Evolutionary conservation across 805 yeast species (phyloP), one percentile per base, ranked within the genome.

Genomic region (Candida rishiriensis): DNA sequence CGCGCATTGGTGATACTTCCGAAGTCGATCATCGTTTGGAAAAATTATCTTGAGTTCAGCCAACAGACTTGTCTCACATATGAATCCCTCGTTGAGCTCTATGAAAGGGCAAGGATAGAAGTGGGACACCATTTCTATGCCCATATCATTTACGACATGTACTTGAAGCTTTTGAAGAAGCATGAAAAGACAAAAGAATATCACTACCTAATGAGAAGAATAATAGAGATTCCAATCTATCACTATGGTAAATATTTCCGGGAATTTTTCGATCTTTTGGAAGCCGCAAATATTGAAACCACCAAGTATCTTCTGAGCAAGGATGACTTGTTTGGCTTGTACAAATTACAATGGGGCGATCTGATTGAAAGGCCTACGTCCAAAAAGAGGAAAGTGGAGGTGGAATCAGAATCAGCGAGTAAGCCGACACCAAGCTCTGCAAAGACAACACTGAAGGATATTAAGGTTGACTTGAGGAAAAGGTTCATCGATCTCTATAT

Each of bases 191-290:
- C 21, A 0, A 60, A 61, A 46, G 68, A 69, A 49, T 70, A 69
- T 42, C 67, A 66, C 38, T 56, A 66, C 8, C 54, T 82, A 12
- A 55, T 80, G 29, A 63, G 85, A 46, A 65, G 73, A 32, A 56
- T 73, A 10, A 57, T 79, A 16, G 85, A 80, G 49, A 56, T 81
- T 0, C 88, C 88, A 0, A 49, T 75, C 11, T 77, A 79, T 57
- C 75, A 77, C 51, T 81, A 70, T 53, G 63, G 75, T 10, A 64
- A 68, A 39, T 75, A 77, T 48, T 76, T 68, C 60, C 64, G 68
- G 41, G 53, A 63, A 14, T 64, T 69, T 45, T 54, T 71, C 21
- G 50, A 60, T 11, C 54, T 69, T 12, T 48, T 73, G 1, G 71
- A 72, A 42, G 47, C 50, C n/a, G 64, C 62, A 3, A 49, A 61